Evolutionary conservation across 257 asterid species (phyloP), one percentile per base, ranked within the genome.

Genomic region (Marsdenia floribunda): DNA sequence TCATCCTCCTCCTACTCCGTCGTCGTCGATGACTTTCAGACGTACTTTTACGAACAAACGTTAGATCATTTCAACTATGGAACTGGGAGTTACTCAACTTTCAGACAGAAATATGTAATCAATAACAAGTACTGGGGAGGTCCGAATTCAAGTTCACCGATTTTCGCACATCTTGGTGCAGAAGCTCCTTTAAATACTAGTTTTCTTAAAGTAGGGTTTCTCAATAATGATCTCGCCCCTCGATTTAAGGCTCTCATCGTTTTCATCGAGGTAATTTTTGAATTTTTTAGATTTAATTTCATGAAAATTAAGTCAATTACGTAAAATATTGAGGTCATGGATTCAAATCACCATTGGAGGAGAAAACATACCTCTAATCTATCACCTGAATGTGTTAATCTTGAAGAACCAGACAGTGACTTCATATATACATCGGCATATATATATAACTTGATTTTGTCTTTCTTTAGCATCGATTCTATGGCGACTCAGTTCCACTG

Each of bases 11-110:
- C 33, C 33, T 29, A 0, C 33, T 29, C 33, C 33, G 0, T 1
- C 33, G 33, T 29, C 33, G 33, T 26, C 5, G 24, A 73, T 14
- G 50, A 52, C 37, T 87, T 69, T 12, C 54, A 81, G 77, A 80
- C 86, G 22, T 80, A 83, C 29, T 89, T 64, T 21, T 93, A 89
- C 76, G 72, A n/a, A 0, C 98, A 93, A 79, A 89, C 93, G 0
- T 78, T 93, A 10, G 98, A 93, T 80, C 98, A 93, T 65, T 93
- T 93, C 82, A 90, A 90, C 80, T 92, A 82, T 24, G 86, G 83
- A 50, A 88, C 91, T 3, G 64, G 78, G 11, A 87, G 97, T 65
- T 90, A 88, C 63, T 70, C 83, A 52, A 87, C 82, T 13, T 92
- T 92, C 83, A 55, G 60, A 2, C 96, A 90, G 60, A 85, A 72